Percentiles rank a stretch among this genome's conserved stretches.
Conservation (phyloP, 2,329 filamentous ascomycete species). For the Aaosphaeria pasadenensis region DNA sequence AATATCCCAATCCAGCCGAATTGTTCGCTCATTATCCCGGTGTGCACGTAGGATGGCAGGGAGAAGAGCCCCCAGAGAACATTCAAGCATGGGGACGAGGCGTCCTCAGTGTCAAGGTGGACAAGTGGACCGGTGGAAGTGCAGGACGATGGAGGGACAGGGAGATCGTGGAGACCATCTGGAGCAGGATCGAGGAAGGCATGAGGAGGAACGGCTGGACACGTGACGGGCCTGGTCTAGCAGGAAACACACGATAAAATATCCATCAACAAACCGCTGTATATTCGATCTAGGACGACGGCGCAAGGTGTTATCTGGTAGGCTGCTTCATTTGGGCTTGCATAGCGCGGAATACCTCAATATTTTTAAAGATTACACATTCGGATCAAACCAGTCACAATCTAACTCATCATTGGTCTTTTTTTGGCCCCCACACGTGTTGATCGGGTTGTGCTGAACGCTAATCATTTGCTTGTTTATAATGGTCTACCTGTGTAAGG, state of each 20-base stretch:
- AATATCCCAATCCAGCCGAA: constrained; percentile 85
- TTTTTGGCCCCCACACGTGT: too few species aligned
- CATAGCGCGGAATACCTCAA: constrained; percentile 9
- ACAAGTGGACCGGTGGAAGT: constrained; percentile 65
- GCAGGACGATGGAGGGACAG: constrained; percentile 75
- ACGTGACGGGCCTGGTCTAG: constrained; percentile 60
- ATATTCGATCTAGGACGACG: not conserved
- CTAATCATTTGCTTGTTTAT: too few species aligned
- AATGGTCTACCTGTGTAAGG: too few species aligned
- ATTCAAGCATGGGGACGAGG: constrained; percentile 83
- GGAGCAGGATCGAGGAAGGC: constrained; percentile 81
- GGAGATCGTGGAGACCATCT: constrained; percentile 89
- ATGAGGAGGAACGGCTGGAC: constrained; percentile 87
- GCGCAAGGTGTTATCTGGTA: not conserved
- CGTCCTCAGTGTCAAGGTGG: constrained; percentile 75
- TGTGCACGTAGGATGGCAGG: constrained; percentile 87
- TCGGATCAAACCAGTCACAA: too few species aligned
- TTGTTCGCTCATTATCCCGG: constrained; percentile 86
- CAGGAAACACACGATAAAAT: constrained; percentile 9
- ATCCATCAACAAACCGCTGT: not conserved
- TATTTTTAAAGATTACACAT: too few species aligned
- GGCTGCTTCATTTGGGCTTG: constrained; percentile 9
- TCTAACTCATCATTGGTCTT: too few species aligned
- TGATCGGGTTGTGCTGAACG: too few species aligned
- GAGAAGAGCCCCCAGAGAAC: constrained; percentile 72